Evolutionary conservation across 805 yeast species (phyloP), one percentile per base, ranked within the genome.

Genomic region (Scheffersomyces coipomensis): DNA sequence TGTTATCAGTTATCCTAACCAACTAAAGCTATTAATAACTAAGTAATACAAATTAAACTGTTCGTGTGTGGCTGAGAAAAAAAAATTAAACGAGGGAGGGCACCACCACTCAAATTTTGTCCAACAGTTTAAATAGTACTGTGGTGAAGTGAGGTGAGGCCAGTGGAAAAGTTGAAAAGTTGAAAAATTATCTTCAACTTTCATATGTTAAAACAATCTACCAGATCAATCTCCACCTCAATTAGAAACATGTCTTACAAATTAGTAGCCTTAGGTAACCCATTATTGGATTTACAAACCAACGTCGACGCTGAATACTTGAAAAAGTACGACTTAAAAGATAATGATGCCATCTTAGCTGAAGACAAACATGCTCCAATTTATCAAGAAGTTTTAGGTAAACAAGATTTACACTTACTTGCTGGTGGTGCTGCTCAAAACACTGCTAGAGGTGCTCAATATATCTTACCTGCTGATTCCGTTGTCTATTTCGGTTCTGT

Each of bases 351-450:
- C 51, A 89, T 93, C 54, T 79, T 93, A 48, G 79, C 79, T 26
- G 95, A 87, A 52, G 89, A 81, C 48, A 76, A 83, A 63, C 97
- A 88, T 71, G 68, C 81, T 80, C 86, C 91, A 39, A 86, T 93
- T 60, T 93, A 74, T 66, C 83, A 78, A 43, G 98, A 93, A 65
- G 77, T 87, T 50, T 68, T 88, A 39, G 64, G 72, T 26, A 70
- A 69, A 60, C 71, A 75, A 26, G 78, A 75, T 43, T 81, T 88
- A 46, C 78, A 80, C 55, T 67, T 81, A 45, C 79, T 91, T 52
- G 99, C 99, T 46, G 99, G 99, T 53, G 99, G 99, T 64, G 99
- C 99, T 56, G 99, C 97, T 45, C 99, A 93, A 73, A 93, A 93
- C 75, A 81, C 98, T 48, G 97, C 98, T 42, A 83, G 99, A 71